Evolutionary conservation across 345 rosid genomes (phyloP).

Genomic region (Aethionema arabicum): DNA sequence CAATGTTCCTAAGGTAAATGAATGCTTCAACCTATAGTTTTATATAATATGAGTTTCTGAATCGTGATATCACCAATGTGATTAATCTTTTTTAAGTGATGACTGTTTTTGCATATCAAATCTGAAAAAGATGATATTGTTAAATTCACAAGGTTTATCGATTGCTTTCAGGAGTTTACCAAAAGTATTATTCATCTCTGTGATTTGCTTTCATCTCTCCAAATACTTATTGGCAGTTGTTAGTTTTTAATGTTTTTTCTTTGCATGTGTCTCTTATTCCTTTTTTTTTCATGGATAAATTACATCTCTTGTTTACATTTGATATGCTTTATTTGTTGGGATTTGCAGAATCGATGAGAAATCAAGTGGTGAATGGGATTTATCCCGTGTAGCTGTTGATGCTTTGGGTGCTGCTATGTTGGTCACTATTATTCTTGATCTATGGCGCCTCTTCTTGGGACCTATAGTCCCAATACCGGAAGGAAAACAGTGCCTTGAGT

Average conservation of each 20-base stretch:
- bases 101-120: constrained; percentile 9
- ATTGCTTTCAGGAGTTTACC: background rate
- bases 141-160: background rate
- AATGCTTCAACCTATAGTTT: constrained; percentile 9
- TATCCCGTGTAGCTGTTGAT: constrained; percentile 82
- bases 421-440: constrained; percentile 88
- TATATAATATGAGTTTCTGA: background rate
- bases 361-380: constrained; percentile 74
- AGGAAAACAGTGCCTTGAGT: constrained; percentile 56
- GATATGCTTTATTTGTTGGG: background rate
- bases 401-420: constrained; percentile 96
- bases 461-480: constrained; percentile 68
- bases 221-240: no score
- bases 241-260: no score
- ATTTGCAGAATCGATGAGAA: constrained; percentile 86
- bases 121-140: background rate
- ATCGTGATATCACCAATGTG: background rate
- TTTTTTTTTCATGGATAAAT: background rate
- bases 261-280: background rate
- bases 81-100: background rate
- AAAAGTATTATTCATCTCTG: background rate
- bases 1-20: constrained; percentile 94
- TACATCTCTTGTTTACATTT: background rate
- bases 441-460: constrained; percentile 94
- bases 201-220: background rate